Percentiles rank a stretch among this genome's conserved stretches.
These are phyloP conservation scores for Hypoxylon sp. DNA, from an alignment of 2,329 filamentous ascomycete species.

Conservation along the genomic window DNA sequence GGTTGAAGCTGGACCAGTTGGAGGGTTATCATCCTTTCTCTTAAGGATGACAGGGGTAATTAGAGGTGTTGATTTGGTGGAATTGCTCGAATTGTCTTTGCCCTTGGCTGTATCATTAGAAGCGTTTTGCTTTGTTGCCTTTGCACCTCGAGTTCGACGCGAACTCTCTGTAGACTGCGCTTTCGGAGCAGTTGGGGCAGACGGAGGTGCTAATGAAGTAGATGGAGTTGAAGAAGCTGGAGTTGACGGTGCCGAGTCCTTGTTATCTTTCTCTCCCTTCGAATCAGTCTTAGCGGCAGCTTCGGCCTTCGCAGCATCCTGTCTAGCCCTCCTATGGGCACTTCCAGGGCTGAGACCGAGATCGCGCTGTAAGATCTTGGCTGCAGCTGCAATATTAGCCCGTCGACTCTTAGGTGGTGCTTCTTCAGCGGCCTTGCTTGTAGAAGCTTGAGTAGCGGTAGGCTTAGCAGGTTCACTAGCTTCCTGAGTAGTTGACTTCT, in stretches of 20 bases:
- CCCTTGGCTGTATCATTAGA: conserved; percentile 42
- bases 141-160: conserved; percentile 47
- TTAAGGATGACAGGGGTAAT: conserved; percentile 45
- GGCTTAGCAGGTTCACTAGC: conserved; percentile 57
- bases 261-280: conserved; percentile 41
- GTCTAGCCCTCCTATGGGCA: conserved; percentile 67
- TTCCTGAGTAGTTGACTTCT: conserved; percentile 62
- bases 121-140: conserved; percentile 46
- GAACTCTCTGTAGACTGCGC: conserved; percentile 47
- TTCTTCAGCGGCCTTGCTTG: conserved; percentile 44
- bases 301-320: conserved; percentile 66
- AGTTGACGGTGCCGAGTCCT: conserved; percentile 32
- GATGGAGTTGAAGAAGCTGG: conserved; percentile 35
- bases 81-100: conserved; percentile 37
- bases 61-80: conserved; percentile 42
- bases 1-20: conserved; percentile 34
- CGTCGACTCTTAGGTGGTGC: conserved; percentile 63
- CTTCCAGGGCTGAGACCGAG: conserved; percentile 70
- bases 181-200: conserved; percentile 44
- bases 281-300: conserved; percentile 53
- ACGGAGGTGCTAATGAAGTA: conserved; percentile 33
- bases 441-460: conserved; percentile 50
- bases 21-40: conserved; percentile 39
- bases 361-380: conserved; percentile 71
- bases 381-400: conserved; percentile 69